phyloP scores from a whole-genome alignment of 768 basidiomycete genomes.

The Tylopilus felleus region DNA sequence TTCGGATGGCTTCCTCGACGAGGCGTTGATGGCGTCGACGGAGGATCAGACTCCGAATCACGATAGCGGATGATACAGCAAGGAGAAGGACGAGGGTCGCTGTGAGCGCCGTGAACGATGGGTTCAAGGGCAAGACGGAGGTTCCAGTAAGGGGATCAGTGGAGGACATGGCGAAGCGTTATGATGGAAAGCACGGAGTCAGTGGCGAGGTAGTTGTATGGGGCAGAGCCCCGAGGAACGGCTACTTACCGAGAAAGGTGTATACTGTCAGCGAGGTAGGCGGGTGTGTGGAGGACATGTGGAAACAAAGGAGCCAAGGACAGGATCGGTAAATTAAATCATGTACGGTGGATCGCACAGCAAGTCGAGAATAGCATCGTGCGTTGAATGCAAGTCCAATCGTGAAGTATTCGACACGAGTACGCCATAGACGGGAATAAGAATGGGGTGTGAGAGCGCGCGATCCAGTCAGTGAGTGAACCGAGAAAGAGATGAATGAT shows the following conservation, averaged over 20 bases:
- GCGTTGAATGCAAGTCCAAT: not conserved
- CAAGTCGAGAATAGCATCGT: not conserved
- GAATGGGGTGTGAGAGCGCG: slow-evolving; percentile 6
- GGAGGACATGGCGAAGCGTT: slow-evolving; percentile 18
- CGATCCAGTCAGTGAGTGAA: slow-evolving; percentile 8
- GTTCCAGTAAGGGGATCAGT: slow-evolving; percentile 3
- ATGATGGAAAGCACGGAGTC: not conserved
- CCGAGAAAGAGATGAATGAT: not conserved
- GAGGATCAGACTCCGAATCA: slow-evolving; percentile 61
- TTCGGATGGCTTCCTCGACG: slow-evolving; percentile 61
- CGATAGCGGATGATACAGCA: slow-evolving; percentile 63
- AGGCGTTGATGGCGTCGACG: slow-evolving; percentile 56
- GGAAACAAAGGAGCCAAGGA: not conserved
- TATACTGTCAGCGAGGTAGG: slow-evolving; percentile 22
- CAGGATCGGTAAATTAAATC: not conserved
- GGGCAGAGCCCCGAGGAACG: not conserved
- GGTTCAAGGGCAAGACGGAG: not conserved
- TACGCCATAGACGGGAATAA: not conserved
- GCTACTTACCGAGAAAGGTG: slow-evolving; percentile 31
- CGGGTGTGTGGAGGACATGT: slow-evolving; percentile 1
- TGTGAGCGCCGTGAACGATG: slow-evolving; percentile 43
- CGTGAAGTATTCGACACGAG: not conserved
- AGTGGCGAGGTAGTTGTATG: not conserved
- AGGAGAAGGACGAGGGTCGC: slow-evolving; percentile 69
- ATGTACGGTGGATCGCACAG: slow-evolving; percentile 4